Conservation (phyloP, 2,329 filamentous ascomycete species). For the Keithomyces neogunnii region DNA sequence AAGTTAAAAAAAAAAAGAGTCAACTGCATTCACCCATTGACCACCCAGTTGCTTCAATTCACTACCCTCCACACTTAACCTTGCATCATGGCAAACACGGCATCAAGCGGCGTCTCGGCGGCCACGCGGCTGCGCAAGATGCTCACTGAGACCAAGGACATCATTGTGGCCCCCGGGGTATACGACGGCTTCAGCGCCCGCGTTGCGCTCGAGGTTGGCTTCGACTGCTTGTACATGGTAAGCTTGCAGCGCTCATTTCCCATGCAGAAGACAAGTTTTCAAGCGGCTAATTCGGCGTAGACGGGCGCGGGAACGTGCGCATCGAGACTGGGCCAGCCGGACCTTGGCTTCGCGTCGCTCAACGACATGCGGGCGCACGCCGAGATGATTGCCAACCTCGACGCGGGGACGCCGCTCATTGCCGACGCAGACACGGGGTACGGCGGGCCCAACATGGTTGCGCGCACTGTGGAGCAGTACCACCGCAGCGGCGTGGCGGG, state of each 20-base stretch:
- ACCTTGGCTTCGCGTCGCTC: slow-evolving; percentile 53
- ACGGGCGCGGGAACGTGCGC: slow-evolving; percentile 55
- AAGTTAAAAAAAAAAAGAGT: no score
- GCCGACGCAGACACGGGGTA: slow-evolving; percentile 54
- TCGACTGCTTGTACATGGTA: slow-evolving; percentile 61
- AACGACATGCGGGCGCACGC: slow-evolving; percentile 56
- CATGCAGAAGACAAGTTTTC: no score
- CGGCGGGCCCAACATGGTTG: slow-evolving; percentile 43
- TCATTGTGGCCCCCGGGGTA: slow-evolving; percentile 55
- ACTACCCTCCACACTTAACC: no score
- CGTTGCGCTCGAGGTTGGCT: slow-evolving; percentile 53
- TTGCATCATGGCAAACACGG: no score
- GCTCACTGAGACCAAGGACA: no score
- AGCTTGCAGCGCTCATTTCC: no score
- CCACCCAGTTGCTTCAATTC: no score
- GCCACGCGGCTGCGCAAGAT: no score
- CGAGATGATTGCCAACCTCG: slow-evolving; percentile 54
- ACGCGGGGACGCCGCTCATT: slow-evolving; percentile 48
- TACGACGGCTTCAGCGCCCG: slow-evolving; percentile 61
- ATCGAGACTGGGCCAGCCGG: slow-evolving; percentile 52
- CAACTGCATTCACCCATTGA: no score
- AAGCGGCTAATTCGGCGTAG: slow-evolving; percentile 20
- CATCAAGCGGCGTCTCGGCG: no score
- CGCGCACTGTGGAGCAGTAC: slow-evolving; percentile 44
- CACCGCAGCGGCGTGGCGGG: slow-evolving; percentile 47